Evolutionary conservation across 202 grass and related monocot species (phyloP).

Genomic region (Musa balbisiana): DNA sequence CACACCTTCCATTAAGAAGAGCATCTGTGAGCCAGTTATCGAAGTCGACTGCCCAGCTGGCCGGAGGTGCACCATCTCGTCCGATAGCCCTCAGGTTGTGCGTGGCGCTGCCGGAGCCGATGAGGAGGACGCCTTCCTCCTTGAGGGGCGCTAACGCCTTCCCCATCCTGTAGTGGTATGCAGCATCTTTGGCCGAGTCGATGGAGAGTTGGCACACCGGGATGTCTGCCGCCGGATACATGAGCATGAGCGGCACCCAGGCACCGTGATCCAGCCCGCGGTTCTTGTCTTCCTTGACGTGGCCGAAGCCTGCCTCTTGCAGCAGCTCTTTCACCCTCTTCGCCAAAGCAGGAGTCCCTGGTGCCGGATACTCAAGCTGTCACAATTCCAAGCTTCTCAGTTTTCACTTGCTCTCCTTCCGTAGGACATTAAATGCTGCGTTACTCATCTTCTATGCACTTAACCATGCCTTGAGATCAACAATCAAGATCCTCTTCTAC

Average conservation of each 20-base stretch:
- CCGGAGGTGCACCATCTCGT: background rate
- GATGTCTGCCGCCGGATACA: constrained; percentile 37
- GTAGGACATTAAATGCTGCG: background rate
- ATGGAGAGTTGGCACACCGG: constrained; percentile 37
- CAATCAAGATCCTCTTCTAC: too few relatives aligned
- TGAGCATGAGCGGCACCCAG: constrained; percentile 37
- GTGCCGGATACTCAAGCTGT: constrained; percentile 34
- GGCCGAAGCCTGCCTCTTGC: constrained; percentile 19
- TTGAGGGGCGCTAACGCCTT: constrained; percentile 30
- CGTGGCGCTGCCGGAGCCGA: constrained; percentile 38
- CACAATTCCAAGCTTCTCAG: background rate
- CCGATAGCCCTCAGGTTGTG: constrained; percentile 26
- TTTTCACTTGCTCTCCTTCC: background rate
- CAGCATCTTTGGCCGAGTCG: constrained; percentile 20
- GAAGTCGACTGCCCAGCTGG: constrained; percentile 30
- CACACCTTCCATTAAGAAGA: constrained; percentile 20
- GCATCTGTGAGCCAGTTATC: constrained; percentile 34
- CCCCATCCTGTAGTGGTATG: constrained; percentile 35
- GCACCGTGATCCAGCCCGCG: constrained; percentile 35
- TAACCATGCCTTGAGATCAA: too few relatives aligned
- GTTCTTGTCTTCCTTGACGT: constrained; percentile 17
- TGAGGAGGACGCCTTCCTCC: constrained; percentile 25
- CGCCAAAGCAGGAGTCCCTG: constrained; percentile 27
- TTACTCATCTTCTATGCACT: background rate
- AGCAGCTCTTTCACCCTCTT: constrained; percentile 28